Conservation (phyloP, 129 eudicot genomes). For the Rutidosis leptorrhynchoides region DNA sequence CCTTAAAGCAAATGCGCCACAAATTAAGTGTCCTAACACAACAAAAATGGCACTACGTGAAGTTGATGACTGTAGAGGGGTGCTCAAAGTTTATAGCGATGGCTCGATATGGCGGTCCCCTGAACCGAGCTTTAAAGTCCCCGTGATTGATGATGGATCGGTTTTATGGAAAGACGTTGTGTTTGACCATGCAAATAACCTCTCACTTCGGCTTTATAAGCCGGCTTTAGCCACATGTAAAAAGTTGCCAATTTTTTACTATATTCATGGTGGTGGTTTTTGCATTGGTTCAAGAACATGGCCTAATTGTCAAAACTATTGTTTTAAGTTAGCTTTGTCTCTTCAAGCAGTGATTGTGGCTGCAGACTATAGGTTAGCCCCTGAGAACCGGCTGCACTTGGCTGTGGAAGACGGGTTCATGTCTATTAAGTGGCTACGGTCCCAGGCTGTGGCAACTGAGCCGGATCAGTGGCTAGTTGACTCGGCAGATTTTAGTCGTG, state of each 20-base stretch:
- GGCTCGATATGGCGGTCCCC: conserved; percentile 61
- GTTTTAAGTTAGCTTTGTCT: conserved; percentile 57
- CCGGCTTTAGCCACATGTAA: conserved; percentile 37
- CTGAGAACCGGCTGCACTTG: conserved; percentile 65
- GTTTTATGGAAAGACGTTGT: conserved; percentile 61
- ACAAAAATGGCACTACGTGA: conserved; percentile 21
- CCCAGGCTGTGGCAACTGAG: conserved; percentile 47
- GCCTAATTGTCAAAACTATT: conserved; percentile 84
- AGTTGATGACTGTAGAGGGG: conserved; percentile 79
- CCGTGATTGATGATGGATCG: conserved; percentile 69
- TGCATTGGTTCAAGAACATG: conserved; percentile 82
- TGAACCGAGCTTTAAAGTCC: conserved; percentile 57
- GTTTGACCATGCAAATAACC: conserved; percentile 51
- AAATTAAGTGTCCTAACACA: conserved; percentile 15
- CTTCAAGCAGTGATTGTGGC: conserved; percentile 60
- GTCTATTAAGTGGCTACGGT: conserved; percentile 71
- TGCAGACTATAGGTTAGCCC: conserved; percentile 80
- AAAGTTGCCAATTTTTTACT: conserved; percentile 69
- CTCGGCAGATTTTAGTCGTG: conserved; percentile 54
- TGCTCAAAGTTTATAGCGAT: conserved; percentile 62
- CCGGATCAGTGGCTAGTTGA: conserved; percentile 56
- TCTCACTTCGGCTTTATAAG: conserved; percentile 67
- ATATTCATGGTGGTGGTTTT: conserved; percentile 82
- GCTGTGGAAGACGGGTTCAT: conserved; percentile 62
- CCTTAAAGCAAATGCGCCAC: conserved; percentile 14